phyloP scores from a whole-genome alignment of 192 early-diverging fungal genomes.

The Coemansia sp. region DNA sequence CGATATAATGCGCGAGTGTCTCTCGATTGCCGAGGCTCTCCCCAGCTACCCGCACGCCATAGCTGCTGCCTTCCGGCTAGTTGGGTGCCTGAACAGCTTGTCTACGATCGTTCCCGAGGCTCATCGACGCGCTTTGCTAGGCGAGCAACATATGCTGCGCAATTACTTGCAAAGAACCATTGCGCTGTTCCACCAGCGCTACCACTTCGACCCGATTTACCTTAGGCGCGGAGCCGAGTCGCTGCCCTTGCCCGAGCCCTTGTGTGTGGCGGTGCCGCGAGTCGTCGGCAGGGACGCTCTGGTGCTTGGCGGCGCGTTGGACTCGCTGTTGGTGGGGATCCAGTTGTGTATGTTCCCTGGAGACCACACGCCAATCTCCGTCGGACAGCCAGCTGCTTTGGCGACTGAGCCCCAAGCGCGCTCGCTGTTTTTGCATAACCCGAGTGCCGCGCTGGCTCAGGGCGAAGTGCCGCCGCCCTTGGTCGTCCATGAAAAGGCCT shows the following conservation, averaged over 20 bases:
- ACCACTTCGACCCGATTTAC: slow-evolving; percentile 18
- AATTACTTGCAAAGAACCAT: slow-evolving; percentile 36
- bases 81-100: slow-evolving; percentile 36
- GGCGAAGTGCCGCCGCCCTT: slow-evolving; percentile 25
- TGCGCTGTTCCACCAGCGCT: slow-evolving; percentile 25
- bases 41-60: slow-evolving; percentile 50
- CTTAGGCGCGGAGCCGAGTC: neutral
- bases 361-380: slow-evolving; percentile 17
- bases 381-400: neutral
- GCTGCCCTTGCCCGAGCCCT: neutral
- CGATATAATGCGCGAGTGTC: slow-evolving; percentile 46
- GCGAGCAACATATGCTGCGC: slow-evolving; percentile 47
- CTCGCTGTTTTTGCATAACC: slow-evolving; percentile 52
- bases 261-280: slow-evolving; percentile 9
- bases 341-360: slow-evolving; percentile 34
- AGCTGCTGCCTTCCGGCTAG: slow-evolving; percentile 33
- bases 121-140: slow-evolving; percentile 24
- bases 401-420: neutral
- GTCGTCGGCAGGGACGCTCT: slow-evolving; percentile 37
- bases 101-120: slow-evolving; percentile 14
- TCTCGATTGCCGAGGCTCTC: slow-evolving; percentile 45
- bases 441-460: slow-evolving; percentile 33
- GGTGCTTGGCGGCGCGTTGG: slow-evolving; percentile 27
- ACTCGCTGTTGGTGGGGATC: slow-evolving; percentile 35
- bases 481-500: slow-evolving; percentile 29